These are phyloP conservation scores for Ilex asprella DNA, from an alignment of 257 asterid species.

Conservation along the genomic window DNA sequence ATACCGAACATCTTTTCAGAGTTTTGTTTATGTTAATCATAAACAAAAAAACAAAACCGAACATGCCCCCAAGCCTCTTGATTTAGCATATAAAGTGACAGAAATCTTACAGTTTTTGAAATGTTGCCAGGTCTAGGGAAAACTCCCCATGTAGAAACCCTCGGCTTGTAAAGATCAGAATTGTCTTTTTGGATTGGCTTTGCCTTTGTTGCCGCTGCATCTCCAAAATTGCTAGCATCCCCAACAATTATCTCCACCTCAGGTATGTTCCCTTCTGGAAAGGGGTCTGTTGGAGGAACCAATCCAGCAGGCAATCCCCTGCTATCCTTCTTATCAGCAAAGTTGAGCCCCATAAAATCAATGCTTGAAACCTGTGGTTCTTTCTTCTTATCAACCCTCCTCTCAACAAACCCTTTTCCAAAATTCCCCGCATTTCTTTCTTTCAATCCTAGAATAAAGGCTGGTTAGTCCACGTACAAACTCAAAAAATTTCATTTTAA, in stretches of 20 bases:
- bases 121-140: slow-evolving; percentile 87
- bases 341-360: slow-evolving; percentile 84
- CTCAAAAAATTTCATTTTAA: slow-evolving; percentile 7
- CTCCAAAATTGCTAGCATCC: slow-evolving; percentile 58
- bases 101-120: slow-evolving; percentile 60
- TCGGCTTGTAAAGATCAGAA: slow-evolving; percentile 64
- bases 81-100: not conserved
- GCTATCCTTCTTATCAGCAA: slow-evolving; percentile 68
- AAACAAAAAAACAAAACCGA: no score
- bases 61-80: no score
- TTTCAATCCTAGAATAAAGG: slow-evolving; percentile 28
- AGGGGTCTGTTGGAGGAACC: slow-evolving; percentile 50
- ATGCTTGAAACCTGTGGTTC: slow-evolving; percentile 44
- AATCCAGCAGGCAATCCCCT: slow-evolving; percentile 79
- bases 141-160: slow-evolving; percentile 97
- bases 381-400: slow-evolving; percentile 28
- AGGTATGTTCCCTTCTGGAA: slow-evolving; percentile 53
- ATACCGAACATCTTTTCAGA: no score
- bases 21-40: no score
- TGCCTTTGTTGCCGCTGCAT: slow-evolving; percentile 20
- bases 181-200: slow-evolving; percentile 28
- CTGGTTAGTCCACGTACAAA: slow-evolving; percentile 4
- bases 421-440: slow-evolving; percentile 22
- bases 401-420: slow-evolving; percentile 21
- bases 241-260: slow-evolving; percentile 85